These are phyloP conservation scores for Globisporangium camurandrum DNA, from an alignment of 352 stramenopile genomes.

Conservation along the genomic window DNA sequence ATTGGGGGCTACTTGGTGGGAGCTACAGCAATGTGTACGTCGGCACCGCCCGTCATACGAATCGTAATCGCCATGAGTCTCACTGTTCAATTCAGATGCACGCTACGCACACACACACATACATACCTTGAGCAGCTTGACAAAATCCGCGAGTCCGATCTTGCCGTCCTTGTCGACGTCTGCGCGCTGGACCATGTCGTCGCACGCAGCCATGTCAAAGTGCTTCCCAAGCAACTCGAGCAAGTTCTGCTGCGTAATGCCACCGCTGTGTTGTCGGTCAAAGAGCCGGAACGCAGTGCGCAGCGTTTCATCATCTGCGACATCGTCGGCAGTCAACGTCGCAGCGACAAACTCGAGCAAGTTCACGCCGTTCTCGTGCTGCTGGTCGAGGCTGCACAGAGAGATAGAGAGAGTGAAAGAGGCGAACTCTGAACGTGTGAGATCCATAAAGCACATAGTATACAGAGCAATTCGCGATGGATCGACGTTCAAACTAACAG, in stretches of 20 bases:
- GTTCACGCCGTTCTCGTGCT: constrained; percentile 68
- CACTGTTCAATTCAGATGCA: no score
- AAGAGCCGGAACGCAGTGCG: constrained; percentile 52
- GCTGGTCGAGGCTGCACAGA: constrained; percentile 47
- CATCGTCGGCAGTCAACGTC: constrained; percentile 50
- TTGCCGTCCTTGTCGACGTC: constrained; percentile 63
- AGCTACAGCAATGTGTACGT: no score
- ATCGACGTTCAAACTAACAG: background rate
- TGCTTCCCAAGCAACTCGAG: constrained; percentile 45
- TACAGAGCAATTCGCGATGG: background rate
- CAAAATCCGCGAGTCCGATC: constrained; percentile 63
- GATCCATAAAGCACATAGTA: no score
- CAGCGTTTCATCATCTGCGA: constrained; percentile 46
- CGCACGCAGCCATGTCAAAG: constrained; percentile 40
- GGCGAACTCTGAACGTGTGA: no score
- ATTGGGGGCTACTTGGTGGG: no score
- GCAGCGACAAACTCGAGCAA: constrained; percentile 75
- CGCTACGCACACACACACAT: no score
- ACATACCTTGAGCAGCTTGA: constrained; percentile 57
- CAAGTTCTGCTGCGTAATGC: constrained; percentile 51
- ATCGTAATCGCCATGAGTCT: no score
- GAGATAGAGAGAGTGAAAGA: background rate
- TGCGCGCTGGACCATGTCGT: constrained; percentile 58
- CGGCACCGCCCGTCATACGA: no score
- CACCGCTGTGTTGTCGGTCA: constrained; percentile 48